These are phyloP conservation scores for Hanseniaspora nectarophila DNA, from an alignment of 805 yeast genomes.

Conservation along the genomic window DNA sequence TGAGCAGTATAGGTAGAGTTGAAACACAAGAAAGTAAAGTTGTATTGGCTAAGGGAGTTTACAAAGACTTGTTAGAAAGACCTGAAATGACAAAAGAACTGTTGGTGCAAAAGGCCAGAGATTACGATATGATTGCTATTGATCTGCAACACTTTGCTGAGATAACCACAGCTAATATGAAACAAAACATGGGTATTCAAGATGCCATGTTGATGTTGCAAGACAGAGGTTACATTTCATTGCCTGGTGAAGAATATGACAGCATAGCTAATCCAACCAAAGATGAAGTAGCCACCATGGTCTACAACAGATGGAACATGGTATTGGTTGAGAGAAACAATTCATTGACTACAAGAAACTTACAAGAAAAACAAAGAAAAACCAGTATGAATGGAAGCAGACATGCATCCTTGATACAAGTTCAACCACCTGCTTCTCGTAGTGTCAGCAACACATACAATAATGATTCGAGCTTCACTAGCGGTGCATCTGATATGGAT, in stretches of 20 bases:
- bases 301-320: conserved; percentile 16
- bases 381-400: conserved; percentile 1
- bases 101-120: conserved; percentile 18
- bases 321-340: conserved; percentile 11
- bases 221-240: conserved; percentile 29
- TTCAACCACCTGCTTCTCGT: conserved; percentile 2
- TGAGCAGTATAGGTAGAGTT: neutral
- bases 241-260: conserved; percentile 28
- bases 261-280: neutral
- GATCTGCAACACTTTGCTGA: conserved; percentile 16
- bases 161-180: conserved; percentile 16
- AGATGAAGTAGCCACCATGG: conserved; percentile 7
- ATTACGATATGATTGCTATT: conserved; percentile 18
- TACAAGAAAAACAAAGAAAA: neutral
- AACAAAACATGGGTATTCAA: conserved; percentile 14
- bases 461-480: conserved; percentile 9
- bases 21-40: neutral
- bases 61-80: conserved; percentile 1
- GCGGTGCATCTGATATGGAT: neutral
- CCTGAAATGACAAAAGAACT: conserved; percentile 17
- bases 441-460: conserved; percentile 15
- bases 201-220: conserved; percentile 23
- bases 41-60: neutral
- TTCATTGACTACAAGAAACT: neutral
- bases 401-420: conserved; percentile 10